Evolutionary conservation across 1,284 basidiomycete genomes (phyloP).

Genomic region (Termitomyces sp.): DNA sequence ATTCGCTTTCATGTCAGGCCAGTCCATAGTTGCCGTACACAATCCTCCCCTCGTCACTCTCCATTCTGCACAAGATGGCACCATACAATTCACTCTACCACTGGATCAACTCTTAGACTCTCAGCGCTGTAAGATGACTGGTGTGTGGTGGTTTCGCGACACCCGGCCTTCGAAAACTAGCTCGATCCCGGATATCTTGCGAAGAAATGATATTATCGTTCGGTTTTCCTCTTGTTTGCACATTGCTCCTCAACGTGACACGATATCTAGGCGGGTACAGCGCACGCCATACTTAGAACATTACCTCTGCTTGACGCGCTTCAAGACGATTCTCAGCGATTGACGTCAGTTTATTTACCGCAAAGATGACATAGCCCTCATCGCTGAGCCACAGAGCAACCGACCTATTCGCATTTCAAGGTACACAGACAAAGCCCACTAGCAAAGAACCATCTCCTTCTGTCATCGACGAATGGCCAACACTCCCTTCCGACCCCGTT

Average conservation of each 20-base stretch:
- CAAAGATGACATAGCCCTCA: conserved; percentile 14
- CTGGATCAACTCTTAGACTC: conserved; percentile 23
- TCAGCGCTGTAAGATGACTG: conserved; percentile 32
- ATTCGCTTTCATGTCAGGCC: conserved; percentile 41
- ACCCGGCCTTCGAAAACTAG: conserved; percentile 35
- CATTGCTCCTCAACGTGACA: conserved; percentile 7
- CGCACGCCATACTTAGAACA: conserved; percentile 61
- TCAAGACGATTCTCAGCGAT: conserved; percentile 55
- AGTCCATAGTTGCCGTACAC: conserved; percentile 67
- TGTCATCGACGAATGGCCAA: conserved; percentile 64
- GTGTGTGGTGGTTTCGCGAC: conserved; percentile 69
- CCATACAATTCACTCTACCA: conserved; percentile 41
- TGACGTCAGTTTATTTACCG: conserved; percentile 43
- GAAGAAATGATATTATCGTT: conserved; percentile 60
- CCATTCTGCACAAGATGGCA: conserved; percentile 74
- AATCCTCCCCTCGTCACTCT: conserved; percentile 63
- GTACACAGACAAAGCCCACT: conserved; percentile 46
- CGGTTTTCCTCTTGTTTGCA: not conserved
- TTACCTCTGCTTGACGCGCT: conserved; percentile 68
- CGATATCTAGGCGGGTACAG: conserved; percentile 61
- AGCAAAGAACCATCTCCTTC: conserved; percentile 45
- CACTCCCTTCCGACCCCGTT: conserved; percentile 48
- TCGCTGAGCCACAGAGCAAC: conserved; percentile 46
- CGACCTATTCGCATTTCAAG: conserved; percentile 75
- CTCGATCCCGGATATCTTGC: conserved; percentile 71